Base-by-base conservation (phyloP, 257 asterid species). In the Mentha longifolia region DNA sequence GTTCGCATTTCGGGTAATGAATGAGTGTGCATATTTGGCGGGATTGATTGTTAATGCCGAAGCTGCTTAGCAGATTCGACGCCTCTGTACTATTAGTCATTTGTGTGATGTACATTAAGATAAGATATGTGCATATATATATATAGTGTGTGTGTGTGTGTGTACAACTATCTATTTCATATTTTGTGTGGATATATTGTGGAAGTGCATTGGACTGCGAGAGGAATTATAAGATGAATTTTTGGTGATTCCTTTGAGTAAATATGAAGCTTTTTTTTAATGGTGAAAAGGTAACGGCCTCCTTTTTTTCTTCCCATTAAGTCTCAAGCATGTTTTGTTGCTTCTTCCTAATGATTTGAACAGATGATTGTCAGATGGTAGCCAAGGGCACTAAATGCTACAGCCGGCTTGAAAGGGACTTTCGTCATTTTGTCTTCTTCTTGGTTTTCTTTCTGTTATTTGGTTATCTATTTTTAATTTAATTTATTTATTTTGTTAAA, bases 21-120 rank as follows among this genome's bases (percentile, higher is more conserved):
- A 69, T 37, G 83, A 41, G 42, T 75, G 75, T 80, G 82, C 67
- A 82, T 70, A 78, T 50, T 78, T 45, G 67, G 65, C 75, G 65
- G 68, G 68, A 77, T 67, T 76, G 65, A 72, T 41, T 70, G 77
- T 68, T 72, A 68, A 20, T 59, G 76, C 9, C 43, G 54, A 65
- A 73, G 78, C 78, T 65, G 61, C 78, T 42, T 71, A 50, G 77
- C 65, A 39, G 78, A 4, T 76, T 60, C 46, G 75, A 43, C 45
- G 49, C 66, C 33, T 61, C 49, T 56, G 59, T 75, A 50, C 50
- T 68, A 42, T 61, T 41, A 25, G 65, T 65, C 59, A 49, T 55
- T 64, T 54, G 52, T 56, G 73, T 70, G 39, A 57, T 78, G 76
- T 81, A 74, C 68, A 77, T 76, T 79, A 58, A 43, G 70, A 57